Evolutionary conservation across 2,329 filamentous ascomycete species (phyloP), one percentile per base, ranked within the genome.

Genomic region (Epichloe coenophiala): DNA sequence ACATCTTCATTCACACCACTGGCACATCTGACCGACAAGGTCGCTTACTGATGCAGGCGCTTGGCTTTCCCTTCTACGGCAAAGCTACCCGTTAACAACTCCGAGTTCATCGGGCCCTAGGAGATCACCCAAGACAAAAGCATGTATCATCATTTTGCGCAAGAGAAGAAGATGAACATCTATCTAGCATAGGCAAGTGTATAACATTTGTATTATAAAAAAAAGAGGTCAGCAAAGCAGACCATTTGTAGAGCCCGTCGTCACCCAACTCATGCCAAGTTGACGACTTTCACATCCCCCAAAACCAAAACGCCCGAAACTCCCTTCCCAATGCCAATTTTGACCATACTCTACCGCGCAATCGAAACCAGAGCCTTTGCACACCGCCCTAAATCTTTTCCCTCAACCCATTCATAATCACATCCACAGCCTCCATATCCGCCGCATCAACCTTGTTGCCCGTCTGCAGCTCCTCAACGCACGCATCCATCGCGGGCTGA

Each of bases 341-440:
- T 31, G 31, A 31, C 9, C 31, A 31, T 9, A 31, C 31, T 31
- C 31, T 31, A 11, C 31, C 3, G 31, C 31, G 8, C 9, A 11
- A 9, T 31, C 8, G 8, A 31, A 31, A 31, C 1, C 31, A 31
- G 9, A 31, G 31, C 31, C 11, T 15, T 39, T 43, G 55, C 13
- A 47, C 37, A 31, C 62, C 47, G 15, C 62, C 64, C 57, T 67
- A 64, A 31, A 68, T 71, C 60, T 71, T 74, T 46, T 80, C 74
- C 59, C 77, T 80, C 53, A 95, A 68, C 36, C 72, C 77, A 48
- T 78, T 72, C 64, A 95, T 88, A 46, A 95, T 70, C 33, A 67
- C 71, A 66, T 96, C 88, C 40, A 95, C 81, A 7, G 80, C 82
- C 49, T 89, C 86, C 93, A 97, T 97, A 65, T 96, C 82, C 19